A percentile compares a stretch with the other conserved stretches of the same genome.
Conservation (phyloP, 2,329 filamentous ascomycete genomes). For the Pseudopithomyces chartarum region DNA sequence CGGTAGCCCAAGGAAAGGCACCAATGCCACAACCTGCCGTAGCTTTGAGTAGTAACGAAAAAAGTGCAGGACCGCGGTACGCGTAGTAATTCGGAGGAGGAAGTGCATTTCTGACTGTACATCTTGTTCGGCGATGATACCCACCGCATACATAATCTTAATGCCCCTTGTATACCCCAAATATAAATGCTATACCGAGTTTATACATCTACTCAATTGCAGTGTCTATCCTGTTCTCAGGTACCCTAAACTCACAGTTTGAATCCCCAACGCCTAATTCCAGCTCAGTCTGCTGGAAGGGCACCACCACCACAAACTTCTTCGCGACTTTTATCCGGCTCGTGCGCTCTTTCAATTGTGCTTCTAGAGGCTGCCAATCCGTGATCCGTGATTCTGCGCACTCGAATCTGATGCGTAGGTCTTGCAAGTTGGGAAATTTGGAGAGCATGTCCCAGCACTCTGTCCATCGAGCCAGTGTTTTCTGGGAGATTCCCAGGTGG, state of each 20-base stretch:
- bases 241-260: background rate
- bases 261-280: background rate
- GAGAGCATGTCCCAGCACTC: conserved; percentile 1
- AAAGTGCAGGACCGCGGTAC: conserved; percentile 20
- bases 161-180: background rate
- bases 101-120: background rate
- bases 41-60: conserved; percentile 22
- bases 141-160: conserved; percentile 8
- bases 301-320: background rate
- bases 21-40: background rate
- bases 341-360: background rate
- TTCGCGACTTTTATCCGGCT: background rate
- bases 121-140: conserved; percentile 3
- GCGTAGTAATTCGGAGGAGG: conserved; percentile 13
- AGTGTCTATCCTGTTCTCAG: background rate
- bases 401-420: background rate
- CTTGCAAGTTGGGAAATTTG: background rate
- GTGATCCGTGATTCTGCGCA: background rate
- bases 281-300: background rate
- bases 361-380: background rate
- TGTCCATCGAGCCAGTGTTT: background rate
- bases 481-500: background rate
- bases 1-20: background rate
- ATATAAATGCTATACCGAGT: background rate
- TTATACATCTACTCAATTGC: background rate